Evolutionary conservation across 257 asterid genomes (phyloP), one percentile per base, ranked within the genome.

Genomic region (Verbena officinalis): DNA sequence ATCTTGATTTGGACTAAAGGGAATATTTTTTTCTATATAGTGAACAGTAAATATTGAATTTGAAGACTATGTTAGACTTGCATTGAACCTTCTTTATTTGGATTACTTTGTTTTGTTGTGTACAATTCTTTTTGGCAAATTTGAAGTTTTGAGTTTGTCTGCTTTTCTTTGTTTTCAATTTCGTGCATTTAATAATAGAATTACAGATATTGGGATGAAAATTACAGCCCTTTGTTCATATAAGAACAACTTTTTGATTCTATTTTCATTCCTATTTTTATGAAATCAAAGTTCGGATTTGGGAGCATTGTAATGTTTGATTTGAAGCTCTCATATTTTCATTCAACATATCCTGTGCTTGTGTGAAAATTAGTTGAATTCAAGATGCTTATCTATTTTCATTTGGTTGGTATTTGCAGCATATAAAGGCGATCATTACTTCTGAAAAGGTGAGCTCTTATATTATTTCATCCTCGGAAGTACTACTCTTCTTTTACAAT

Each of bases 361-460:
- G 13, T 57, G 54, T 42, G 59, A 12, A 13, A 57, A 5, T 11
- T 54, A 21, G 62, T 20, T 52, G 64, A 36, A 38, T 64, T 55
- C 23, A 13, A 65, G 49, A 34, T 67, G 46, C 55, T 69, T 53
- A 39, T 24, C 27, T 19, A 31, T 67, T 57, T 69, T 39, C 22
- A 57, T 64, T 59, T 48, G 58, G 13, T 72, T n/a, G 67, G 68
- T 59, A 33, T 49, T 42, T 80, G 80, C 95, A 91, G 98, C 95
- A 91, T 75, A 91, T 91, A 87, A 91, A 88, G 90, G 98, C 96
- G 53, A 91, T 91, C 50, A 82, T 91, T 68, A 91, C 98, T 12
- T 77, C 95, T 24, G 95, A 89, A 61, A 96, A 91, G 95, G 96
- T 88, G 73, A 65, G 80, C 31, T 68, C 21, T 55, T 12, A 23